Percentiles rank a stretch among this genome's conserved stretches.
phyloP scores from a whole-genome alignment of 1,284 basidiomycete species.

The Puccinia hordei region DNA sequence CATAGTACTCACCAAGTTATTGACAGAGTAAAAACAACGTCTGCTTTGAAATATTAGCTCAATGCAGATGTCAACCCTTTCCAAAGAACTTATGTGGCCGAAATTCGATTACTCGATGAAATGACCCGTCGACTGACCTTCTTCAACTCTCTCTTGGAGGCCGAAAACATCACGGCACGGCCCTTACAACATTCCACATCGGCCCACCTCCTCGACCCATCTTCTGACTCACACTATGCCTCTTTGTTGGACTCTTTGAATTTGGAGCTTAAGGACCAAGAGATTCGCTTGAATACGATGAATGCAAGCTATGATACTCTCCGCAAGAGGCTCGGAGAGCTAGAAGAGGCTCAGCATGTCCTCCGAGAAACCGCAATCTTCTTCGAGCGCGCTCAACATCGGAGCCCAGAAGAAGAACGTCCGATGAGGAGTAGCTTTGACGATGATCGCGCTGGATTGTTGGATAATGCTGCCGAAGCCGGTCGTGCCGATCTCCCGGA shows the following conservation, averaged over 20 bases:
- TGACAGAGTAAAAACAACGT: no score
- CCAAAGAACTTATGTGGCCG: slow-evolving; percentile 95
- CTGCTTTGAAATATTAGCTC: slow-evolving; percentile 65
- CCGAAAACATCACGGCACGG: slow-evolving; percentile 74
- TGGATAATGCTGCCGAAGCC: slow-evolving; percentile 78
- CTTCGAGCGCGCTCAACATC: slow-evolving; percentile 75
- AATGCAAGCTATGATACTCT: slow-evolving; percentile 89
- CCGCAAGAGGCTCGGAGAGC: slow-evolving; percentile 80
- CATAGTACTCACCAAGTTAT: slow-evolving; percentile 1
- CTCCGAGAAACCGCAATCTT: slow-evolving; percentile 93
- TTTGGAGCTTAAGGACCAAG: slow-evolving; percentile 82
- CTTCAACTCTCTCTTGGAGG: slow-evolving; percentile 81
- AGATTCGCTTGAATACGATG: slow-evolving; percentile 83
- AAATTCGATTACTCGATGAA: slow-evolving; percentile 91
- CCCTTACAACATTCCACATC: slow-evolving; percentile 65
- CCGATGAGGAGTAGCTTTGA: slow-evolving; percentile 75
- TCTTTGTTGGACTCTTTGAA: slow-evolving; percentile 80
- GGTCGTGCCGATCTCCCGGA: slow-evolving; percentile 66
- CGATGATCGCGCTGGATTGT: slow-evolving; percentile 80
- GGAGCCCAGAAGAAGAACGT: slow-evolving; percentile 21
- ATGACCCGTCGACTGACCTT: slow-evolving; percentile 93
- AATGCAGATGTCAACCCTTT: slow-evolving; percentile 95
- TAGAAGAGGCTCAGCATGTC: slow-evolving; percentile 90
- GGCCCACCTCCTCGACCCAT: slow-evolving; percentile 67
- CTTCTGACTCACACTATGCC: slow-evolving; percentile 63